phyloP scores from a whole-genome alignment of 2,329 filamentous ascomycete species.

The Talaromyces sp. region DNA sequence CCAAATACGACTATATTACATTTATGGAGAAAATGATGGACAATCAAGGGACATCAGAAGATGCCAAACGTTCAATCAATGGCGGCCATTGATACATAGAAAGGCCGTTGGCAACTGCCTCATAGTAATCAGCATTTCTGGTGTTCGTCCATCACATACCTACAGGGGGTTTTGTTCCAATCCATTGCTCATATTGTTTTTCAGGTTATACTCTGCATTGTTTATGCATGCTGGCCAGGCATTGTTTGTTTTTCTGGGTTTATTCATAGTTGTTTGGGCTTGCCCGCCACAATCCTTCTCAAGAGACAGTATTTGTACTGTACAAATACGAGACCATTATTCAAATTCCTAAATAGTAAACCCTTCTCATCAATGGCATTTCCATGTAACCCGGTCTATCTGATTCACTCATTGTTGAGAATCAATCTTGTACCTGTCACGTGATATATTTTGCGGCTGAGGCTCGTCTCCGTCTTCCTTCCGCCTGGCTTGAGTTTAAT shows the following conservation, averaged over 20 bases:
- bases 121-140: slow-evolving; percentile 15
- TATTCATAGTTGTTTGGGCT: neutral
- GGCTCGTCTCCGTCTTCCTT: neutral
- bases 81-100: slow-evolving; percentile 13
- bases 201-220: neutral
- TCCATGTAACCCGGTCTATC: neutral
- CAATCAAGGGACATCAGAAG: slow-evolving; percentile 26
- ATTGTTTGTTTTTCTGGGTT: slow-evolving; percentile 6
- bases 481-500: slow-evolving; percentile 3
- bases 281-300: neutral
- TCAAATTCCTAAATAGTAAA: no score
- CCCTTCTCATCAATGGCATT: neutral
- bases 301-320: neutral
- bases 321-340: neutral
- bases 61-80: slow-evolving; percentile 23
- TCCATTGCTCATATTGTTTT: slow-evolving; percentile 1
- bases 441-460: neutral
- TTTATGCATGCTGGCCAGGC: slow-evolving; percentile 20
- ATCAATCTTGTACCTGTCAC: neutral
- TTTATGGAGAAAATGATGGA: slow-evolving; percentile 90
- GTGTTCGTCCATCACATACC: slow-evolving; percentile 6
- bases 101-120: neutral
- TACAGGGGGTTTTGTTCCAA: slow-evolving; percentile 10
- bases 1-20: slow-evolving; percentile 92
- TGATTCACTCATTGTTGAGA: neutral